Conservation (phyloP, 768 basidiomycete genomes). For the Xerocomus brunneocitrinus region DNA sequence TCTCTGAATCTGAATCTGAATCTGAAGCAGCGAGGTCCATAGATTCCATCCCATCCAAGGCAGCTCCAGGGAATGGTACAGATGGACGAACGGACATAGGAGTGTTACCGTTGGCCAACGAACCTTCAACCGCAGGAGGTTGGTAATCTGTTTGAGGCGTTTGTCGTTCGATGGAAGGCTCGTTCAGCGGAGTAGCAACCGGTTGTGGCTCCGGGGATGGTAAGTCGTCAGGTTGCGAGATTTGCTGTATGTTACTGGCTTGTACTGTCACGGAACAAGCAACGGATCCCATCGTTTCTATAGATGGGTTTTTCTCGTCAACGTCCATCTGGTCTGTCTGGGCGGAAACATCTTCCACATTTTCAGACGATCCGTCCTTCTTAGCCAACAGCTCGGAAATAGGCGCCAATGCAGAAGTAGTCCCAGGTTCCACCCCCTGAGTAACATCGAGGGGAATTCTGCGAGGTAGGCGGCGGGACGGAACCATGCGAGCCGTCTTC, state of each 20-base stretch:
- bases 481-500: slow-evolving; percentile 27
- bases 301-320: not conserved
- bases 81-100: not conserved
- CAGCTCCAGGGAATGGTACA: not conserved
- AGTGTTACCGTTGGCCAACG: not conserved
- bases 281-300: not conserved
- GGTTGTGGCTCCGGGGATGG: not conserved
- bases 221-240: not conserved
- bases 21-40: slow-evolving; percentile 1
- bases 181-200: not conserved
- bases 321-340: slow-evolving; percentile 6
- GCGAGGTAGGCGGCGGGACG: slow-evolving; percentile 20
- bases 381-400: not conserved
- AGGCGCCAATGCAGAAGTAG: not conserved
- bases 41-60: not conserved
- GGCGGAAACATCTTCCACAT: not conserved
- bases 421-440: not conserved
- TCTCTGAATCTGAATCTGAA: not conserved
- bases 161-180: not conserved
- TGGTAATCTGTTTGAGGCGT: not conserved
- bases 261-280: not conserved
- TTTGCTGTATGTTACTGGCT: not conserved
- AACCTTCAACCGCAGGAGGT: not conserved
- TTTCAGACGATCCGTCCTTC: not conserved
- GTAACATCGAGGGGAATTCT: slow-evolving; percentile 4